Percentiles rank a stretch among this genome's conserved stretches.
Conservation (phyloP, 2,329 filamentous ascomycete species). For the Septoria linicola region DNA sequence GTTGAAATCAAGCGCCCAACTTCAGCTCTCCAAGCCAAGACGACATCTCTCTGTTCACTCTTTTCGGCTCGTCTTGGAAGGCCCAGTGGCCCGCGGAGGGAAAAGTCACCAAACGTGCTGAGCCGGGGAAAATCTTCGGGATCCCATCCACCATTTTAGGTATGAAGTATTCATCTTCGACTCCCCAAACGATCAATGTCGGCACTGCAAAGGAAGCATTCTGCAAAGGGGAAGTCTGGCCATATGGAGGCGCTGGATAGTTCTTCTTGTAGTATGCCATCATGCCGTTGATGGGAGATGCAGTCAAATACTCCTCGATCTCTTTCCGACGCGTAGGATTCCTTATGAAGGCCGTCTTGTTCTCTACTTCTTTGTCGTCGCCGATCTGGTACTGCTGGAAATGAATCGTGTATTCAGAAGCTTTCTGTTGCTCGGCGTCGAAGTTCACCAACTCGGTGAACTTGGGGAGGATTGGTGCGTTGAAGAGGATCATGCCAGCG, state of each 20-base stretch:
- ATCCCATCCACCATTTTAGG: no score
- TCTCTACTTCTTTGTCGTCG: slow-evolving; percentile 10
- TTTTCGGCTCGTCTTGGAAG: slow-evolving; percentile 8
- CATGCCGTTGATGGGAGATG: slow-evolving; percentile 10
- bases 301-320: slow-evolving; percentile 4
- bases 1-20: not conserved
- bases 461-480: not conserved
- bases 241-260: slow-evolving; percentile 8
- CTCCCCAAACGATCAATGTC: not conserved
- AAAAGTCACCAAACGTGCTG: slow-evolving; percentile 4
- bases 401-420: slow-evolving; percentile 7
- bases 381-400: slow-evolving; percentile 1
- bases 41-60: slow-evolving; percentile 5
- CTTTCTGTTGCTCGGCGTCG: slow-evolving; percentile 12
- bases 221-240: slow-evolving; percentile 3
- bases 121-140: not conserved
- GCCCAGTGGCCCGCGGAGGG: slow-evolving; percentile 5
- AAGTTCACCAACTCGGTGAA: not conserved
- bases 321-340: slow-evolving; percentile 5
- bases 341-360: slow-evolving; percentile 5
- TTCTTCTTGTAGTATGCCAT: slow-evolving; percentile 13
- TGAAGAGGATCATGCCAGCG: slow-evolving; percentile 4
- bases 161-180: slow-evolving; percentile 6
- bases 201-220: not conserved
- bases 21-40: slow-evolving; percentile 7